Conservation (phyloP, 2,329 filamentous ascomycete species). For the Phoma sp. region DNA sequence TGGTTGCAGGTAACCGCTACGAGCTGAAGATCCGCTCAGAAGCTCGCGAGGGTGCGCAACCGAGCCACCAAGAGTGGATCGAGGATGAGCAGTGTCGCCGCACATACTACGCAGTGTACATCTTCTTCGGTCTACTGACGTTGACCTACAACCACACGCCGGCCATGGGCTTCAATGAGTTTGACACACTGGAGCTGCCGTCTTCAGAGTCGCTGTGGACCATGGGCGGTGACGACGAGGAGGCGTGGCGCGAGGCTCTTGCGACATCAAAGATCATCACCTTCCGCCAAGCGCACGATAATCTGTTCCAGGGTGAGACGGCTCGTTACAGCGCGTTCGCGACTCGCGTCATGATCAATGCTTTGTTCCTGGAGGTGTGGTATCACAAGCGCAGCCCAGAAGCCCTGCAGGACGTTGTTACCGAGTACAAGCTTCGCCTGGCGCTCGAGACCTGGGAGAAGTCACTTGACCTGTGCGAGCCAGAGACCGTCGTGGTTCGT, state of each 20-base stretch:
- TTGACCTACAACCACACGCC: conserved; percentile 98
- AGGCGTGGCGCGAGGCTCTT: conserved; percentile 82
- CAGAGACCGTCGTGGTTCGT: conserved; percentile 85
- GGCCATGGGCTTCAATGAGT: conserved; percentile 97
- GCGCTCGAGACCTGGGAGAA: conserved; percentile 99
- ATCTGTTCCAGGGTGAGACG: conserved; percentile 90
- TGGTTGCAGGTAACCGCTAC: conserved; percentile 97
- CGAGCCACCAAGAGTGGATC: conserved; percentile 89
- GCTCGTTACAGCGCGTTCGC: conserved; percentile 95
- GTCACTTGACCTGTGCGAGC: conserved; percentile 90
- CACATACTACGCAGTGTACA: conserved; percentile 98
- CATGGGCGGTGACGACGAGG: conserved; percentile 76
- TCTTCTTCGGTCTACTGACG: conserved; percentile 95
- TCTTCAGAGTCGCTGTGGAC: conserved; percentile 97
- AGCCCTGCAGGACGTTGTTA: conserved; percentile 94
- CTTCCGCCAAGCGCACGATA: conserved; percentile 93
- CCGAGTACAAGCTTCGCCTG: conserved; percentile 95
- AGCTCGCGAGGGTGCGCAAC: conserved; percentile 76
- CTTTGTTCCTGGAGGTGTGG: conserved; percentile 97
- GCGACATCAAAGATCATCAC: conserved; percentile 75
- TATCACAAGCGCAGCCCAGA: conserved; percentile 99
- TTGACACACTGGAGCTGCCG: conserved; percentile 89
- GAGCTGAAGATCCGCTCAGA: conserved; percentile 94
- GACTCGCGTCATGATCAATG: conserved; percentile 98
- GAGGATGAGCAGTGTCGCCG: conserved; percentile 95